Evolutionary conservation across 768 basidiomycete genomes (phyloP), one percentile per base, ranked within the genome.

Genomic region (Leccinum uliginosum): DNA sequence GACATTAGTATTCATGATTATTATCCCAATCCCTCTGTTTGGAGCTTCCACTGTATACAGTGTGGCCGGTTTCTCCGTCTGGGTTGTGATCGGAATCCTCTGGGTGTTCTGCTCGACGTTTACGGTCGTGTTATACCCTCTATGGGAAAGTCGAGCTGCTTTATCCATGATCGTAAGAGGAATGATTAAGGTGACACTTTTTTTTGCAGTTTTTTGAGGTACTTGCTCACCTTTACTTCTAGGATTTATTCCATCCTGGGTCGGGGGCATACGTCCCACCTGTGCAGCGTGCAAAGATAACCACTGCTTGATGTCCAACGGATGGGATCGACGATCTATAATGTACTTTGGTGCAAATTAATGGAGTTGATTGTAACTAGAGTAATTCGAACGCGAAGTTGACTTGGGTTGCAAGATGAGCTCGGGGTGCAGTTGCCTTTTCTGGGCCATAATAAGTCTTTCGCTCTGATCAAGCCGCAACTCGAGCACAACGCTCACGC

Each of bases 21-120:
- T 92, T 54, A 83, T 97, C 53, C 95, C 93, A 0, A 72, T 97
- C 2, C 93, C 93, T 3, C 77, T 95, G 8, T 96, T 96, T 78
- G 90, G 89, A 68, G 85, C 91, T 0, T 79, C 81, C 43, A 87
- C 89, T 29, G 74, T 93, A 23, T 93, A 83, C 59, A 78, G 80
- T 23, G 76, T 81, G 40, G 62, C 72, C 10, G 89, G 88, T 6
- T 77, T 92, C 56, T 81, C 83, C 0, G 87, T 81, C 0, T 97
- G 93, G 93, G 87, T 96, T 8, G 73, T 82, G 44, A 75, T 95
- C 55, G 87, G 89, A 2, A 86, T 97, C 57, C 74, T 86, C 34
- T 97, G 93, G 93, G 77, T 86, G 21, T 94, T 95, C 72, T 75
- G 79, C 51, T 93, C 91, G 1, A 76, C 84, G 4, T 78, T 87